phyloP scores from a whole-genome alignment of 2,329 filamentous ascomycete genomes.

The Coniochaeta pulveracea region DNA sequence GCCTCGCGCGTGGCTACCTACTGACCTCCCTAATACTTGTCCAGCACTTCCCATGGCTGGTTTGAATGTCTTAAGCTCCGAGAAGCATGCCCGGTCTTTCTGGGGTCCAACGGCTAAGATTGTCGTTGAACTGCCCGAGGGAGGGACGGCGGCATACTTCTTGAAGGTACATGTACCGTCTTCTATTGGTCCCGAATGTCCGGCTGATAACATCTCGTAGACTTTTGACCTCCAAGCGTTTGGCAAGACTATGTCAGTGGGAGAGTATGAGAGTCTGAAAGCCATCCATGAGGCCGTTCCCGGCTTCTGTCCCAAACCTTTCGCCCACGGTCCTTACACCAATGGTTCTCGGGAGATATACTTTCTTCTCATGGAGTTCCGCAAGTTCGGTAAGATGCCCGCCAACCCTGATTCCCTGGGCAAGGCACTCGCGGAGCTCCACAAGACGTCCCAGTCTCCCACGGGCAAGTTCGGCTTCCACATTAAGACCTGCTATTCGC shows the following conservation, averaged over 20 bases:
- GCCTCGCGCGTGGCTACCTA: not conserved
- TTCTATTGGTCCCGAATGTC: not conserved
- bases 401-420: conserved; percentile 4
- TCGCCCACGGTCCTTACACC: conserved; percentile 6
- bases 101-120: conserved; percentile 9
- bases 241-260: conserved; percentile 6
- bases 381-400: conserved; percentile 17
- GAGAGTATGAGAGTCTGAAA: conserved; percentile 10
- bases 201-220: not conserved
- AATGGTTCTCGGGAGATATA: conserved; percentile 4
- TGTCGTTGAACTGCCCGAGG: conserved; percentile 3
- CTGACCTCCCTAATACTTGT: not conserved
- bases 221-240: not conserved
- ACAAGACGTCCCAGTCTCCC: conserved; percentile 8
- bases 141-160: conserved; percentile 4
- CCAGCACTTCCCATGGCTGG: conserved; percentile 1
- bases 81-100: conserved; percentile 6
- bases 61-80: not conserved
- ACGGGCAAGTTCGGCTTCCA: conserved; percentile 27
- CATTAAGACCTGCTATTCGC: conserved; percentile 18
- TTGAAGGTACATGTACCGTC: conserved; percentile 4
- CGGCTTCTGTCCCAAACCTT: conserved; percentile 6
- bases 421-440: conserved; percentile 7
- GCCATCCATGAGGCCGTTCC: conserved; percentile 7
- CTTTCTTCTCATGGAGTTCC: conserved; percentile 10